Evolutionary conservation across 2,329 filamentous ascomycete genomes (phyloP).

Genomic region (Ophiocordyceps unilateralis): DNA sequence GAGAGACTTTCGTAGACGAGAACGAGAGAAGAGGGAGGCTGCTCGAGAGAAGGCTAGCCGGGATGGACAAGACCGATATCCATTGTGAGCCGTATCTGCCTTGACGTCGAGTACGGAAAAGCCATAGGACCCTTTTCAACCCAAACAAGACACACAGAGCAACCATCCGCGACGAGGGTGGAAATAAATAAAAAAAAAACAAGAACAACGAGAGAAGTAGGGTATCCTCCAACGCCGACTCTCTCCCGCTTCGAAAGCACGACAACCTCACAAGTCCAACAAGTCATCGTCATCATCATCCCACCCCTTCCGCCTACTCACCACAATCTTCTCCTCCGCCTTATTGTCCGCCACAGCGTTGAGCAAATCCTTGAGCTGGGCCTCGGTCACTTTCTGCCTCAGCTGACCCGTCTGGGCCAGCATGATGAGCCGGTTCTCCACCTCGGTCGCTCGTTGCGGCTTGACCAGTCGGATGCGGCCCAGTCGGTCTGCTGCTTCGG

Average conservation of each 20-base stretch:
- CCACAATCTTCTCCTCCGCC: constrained; percentile 72
- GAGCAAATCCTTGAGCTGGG: constrained; percentile 82
- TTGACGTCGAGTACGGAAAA: not conserved
- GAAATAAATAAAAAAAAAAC: not conserved
- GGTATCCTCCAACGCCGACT: not conserved
- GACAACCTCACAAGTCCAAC: constrained; percentile 43
- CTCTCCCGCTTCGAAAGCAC: too few species aligned
- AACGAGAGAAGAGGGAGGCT: constrained; percentile 50
- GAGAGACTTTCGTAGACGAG: constrained; percentile 54
- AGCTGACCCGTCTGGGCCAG: constrained; percentile 79
- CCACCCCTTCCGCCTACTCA: constrained; percentile 65
- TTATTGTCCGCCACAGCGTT: constrained; percentile 67
- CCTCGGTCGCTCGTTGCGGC: constrained; percentile 70
- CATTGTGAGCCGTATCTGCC: not conserved
- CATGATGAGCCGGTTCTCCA: constrained; percentile 87
- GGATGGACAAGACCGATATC: not conserved
- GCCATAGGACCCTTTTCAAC: too few species aligned
- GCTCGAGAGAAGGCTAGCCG: constrained; percentile 28
- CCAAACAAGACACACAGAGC: too few species aligned
- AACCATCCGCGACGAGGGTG: too few species aligned
- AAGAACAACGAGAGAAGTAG: too few species aligned
- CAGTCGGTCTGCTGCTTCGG: constrained; percentile 81
- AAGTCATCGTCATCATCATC: constrained; percentile 72
- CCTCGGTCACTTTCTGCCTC: constrained; percentile 72
- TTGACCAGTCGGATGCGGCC: constrained; percentile 93